Conservation (phyloP, 169 alveolate genomes). For the Plasmodium relictum region DNA sequence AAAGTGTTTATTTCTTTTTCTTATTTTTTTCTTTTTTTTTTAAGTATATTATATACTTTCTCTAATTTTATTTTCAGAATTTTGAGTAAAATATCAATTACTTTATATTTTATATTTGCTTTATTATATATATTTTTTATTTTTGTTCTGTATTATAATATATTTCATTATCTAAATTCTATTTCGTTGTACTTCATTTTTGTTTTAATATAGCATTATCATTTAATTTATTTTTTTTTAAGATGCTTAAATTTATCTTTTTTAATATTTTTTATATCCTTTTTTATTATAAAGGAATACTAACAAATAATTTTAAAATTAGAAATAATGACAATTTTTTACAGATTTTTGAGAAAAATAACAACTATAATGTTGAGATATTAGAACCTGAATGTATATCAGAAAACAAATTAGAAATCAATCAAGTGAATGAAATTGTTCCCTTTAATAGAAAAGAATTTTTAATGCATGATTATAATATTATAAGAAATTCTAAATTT, state of each 20-base stretch:
- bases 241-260: slow-evolving; percentile 22
- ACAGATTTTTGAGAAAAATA: slow-evolving; percentile 25
- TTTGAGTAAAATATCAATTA: no score
- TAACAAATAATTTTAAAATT: not conserved
- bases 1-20: no score
- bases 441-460: slow-evolving; percentile 59
- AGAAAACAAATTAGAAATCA: not conserved
- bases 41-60: no score
- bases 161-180: not conserved
- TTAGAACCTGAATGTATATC: slow-evolving; percentile 60
- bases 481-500: slow-evolving; percentile 49
- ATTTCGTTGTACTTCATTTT: not conserved
- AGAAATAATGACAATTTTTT: slow-evolving; percentile 10
- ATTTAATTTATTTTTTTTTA: slow-evolving; percentile 7
- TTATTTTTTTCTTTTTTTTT: no score
- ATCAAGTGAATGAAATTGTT: not conserved
- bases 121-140: not conserved
- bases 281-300: slow-evolving; percentile 1
- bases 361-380: slow-evolving; percentile 24
- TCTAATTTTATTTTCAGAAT: no score
- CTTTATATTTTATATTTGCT: not conserved
- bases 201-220: not conserved
- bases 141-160: not conserved
- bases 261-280: not conserved
- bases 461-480: slow-evolving; percentile 40